phyloP scores from a whole-genome alignment of 2,329 filamentous ascomycete species.

The Apiospora rasikravindrae region DNA sequence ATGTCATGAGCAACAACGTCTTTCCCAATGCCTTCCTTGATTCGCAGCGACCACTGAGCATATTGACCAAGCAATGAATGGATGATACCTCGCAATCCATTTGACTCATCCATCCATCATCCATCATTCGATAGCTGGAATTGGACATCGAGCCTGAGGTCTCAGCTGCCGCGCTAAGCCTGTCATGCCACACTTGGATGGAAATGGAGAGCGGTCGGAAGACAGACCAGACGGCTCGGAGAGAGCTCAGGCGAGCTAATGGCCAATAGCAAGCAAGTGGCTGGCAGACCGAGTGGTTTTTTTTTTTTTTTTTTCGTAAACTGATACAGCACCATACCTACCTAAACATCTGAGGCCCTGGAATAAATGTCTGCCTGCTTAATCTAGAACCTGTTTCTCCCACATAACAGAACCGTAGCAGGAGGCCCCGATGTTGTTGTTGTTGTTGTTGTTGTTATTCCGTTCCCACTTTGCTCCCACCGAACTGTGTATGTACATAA shows the following conservation, averaged over 20 bases:
- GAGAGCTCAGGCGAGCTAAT: background rate
- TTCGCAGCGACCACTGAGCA: background rate
- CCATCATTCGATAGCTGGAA: background rate
- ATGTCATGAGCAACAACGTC: background rate
- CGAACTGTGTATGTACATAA: background rate
- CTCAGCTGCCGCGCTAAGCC: constrained; percentile 4
- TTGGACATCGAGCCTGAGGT: background rate
- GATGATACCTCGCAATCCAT: background rate
- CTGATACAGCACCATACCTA: too few relatives aligned
- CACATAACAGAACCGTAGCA: too few relatives aligned
- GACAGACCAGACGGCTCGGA: background rate
- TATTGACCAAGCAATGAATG: background rate
- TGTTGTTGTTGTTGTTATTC: background rate
- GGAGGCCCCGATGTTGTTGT: too few relatives aligned
- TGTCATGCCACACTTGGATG: background rate
- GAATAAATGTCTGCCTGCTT: background rate
- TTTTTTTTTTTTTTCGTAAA: too few relatives aligned
- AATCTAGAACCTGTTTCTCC: constrained; percentile 1
- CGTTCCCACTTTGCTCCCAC: background rate
- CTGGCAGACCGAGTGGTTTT: background rate
- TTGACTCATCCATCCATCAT: background rate
- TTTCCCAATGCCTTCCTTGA: background rate
- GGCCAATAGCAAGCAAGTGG: background rate
- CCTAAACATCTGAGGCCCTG: background rate
- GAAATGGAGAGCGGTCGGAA: background rate